A percentile compares a stretch with the other conserved stretches of the same genome.
Evolutionary conservation across 2,329 filamentous ascomycete genomes (phyloP).

Genomic region (Alternaria sp.): DNA sequence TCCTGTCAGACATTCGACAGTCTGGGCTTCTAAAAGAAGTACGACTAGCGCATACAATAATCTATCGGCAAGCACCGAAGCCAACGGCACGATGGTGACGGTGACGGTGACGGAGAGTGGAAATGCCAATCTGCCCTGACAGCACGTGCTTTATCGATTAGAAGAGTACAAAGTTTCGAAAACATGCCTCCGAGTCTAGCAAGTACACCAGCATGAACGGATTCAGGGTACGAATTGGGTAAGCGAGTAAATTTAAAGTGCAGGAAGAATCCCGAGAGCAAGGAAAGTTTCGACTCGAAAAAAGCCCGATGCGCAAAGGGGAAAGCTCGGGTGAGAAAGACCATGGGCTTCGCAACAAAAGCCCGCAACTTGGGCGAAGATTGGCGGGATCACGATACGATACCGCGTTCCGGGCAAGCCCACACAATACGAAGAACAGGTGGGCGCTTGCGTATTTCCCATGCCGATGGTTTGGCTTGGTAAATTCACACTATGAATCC

Average conservation of each 20-base stretch:
- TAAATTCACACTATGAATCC: not conserved
- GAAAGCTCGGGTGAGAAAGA: conserved; percentile 5
- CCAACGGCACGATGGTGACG: conserved; percentile 3
- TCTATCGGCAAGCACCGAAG: not conserved
- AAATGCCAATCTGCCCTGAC: not conserved
- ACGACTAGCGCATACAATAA: not conserved
- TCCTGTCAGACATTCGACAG: not conserved
- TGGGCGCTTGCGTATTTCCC: conserved; percentile 1
- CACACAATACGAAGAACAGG: not conserved
- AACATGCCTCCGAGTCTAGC: conserved; percentile 9
- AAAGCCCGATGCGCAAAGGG: conserved; percentile 14
- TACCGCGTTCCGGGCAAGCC: conserved; percentile 11
- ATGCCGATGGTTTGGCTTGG: conserved; percentile 4
- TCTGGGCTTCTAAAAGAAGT: not conserved
- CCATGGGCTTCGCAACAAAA: conserved; percentile 6
- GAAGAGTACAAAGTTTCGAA: conserved; percentile 6
- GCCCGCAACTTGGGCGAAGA: conserved; percentile 15
- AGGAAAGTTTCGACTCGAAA: conserved; percentile 16
- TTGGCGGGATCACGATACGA: conserved; percentile 9
- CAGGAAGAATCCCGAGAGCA: conserved; percentile 2
- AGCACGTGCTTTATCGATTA: conserved; percentile 15
- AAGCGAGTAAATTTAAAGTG: conserved; percentile 12
- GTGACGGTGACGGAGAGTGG: not conserved
- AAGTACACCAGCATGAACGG: conserved; percentile 13
- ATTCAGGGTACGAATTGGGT: conserved; percentile 14